Conservation (phyloP, 1,139 yeast species). For the Suhomyces ambrosiae region DNA sequence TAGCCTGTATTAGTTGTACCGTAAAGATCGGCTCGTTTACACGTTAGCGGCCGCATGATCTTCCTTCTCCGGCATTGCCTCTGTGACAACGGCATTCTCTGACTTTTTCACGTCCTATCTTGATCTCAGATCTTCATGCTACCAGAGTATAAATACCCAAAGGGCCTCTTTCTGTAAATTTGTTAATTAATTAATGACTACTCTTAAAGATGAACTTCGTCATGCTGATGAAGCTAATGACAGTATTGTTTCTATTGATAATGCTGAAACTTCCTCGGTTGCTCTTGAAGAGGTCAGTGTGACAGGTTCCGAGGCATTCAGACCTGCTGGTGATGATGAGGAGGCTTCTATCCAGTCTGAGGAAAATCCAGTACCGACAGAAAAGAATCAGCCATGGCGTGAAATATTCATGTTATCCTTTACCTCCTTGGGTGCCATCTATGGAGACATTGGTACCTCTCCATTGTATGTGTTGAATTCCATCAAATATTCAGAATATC, state of each 20-base stretch:
- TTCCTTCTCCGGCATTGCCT: neutral
- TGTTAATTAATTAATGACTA: constrained; percentile 3
- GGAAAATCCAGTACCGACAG: constrained; percentile 1
- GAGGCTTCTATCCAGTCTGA: constrained; percentile 17
- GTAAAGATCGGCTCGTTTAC: too few species aligned
- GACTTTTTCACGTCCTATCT: neutral
- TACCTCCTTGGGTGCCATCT: constrained; percentile 56
- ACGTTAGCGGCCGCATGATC: too few species aligned
- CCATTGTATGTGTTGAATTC: constrained; percentile 57
- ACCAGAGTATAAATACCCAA: neutral
- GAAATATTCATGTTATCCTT: constrained; percentile 30
- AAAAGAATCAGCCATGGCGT: constrained; percentile 25
- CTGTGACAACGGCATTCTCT: neutral
- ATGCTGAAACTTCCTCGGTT: constrained; percentile 1
- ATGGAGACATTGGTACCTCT: constrained; percentile 65
- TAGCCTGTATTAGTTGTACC: too few species aligned
- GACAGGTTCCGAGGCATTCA: constrained; percentile 6
- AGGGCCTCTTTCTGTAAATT: neutral
- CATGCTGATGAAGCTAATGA: neutral
- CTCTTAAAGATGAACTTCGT: constrained; percentile 5
- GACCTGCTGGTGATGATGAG: constrained; percentile 14
- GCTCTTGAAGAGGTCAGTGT: constrained; percentile 3
- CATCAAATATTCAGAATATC: constrained; percentile 35
- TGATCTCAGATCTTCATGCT: neutral
- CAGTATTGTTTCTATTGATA: neutral